phyloP scores from a whole-genome alignment of 495 filamentous ascomycete genomes.

The Talaromyces wortmannii region DNA sequence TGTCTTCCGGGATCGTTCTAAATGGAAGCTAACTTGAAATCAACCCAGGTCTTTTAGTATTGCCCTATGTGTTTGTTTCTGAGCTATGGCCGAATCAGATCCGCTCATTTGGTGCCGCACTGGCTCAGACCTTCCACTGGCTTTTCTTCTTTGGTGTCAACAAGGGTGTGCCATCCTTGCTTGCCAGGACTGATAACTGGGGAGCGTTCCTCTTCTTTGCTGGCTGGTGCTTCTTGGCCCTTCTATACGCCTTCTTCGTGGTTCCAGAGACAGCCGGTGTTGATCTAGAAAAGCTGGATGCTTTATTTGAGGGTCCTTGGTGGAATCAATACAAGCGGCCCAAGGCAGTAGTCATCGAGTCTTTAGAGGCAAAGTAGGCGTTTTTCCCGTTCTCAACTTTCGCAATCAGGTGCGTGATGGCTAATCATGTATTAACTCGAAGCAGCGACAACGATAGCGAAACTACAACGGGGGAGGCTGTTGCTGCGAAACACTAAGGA shows the following conservation, averaged over 20 bases:
- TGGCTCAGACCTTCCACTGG: conserved; percentile 13
- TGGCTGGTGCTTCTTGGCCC: conserved; percentile 7
- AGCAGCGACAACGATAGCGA: background rate
- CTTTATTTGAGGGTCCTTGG: background rate
- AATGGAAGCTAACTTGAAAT: background rate
- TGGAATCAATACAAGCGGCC: conserved; percentile 1
- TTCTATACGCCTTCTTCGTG: conserved; percentile 10
- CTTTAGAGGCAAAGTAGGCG: background rate
- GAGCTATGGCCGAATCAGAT: conserved; percentile 17
- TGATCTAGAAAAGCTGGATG: background rate
- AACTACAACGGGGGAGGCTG: background rate
- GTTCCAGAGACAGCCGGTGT: background rate
- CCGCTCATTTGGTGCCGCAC: conserved; percentile 13
- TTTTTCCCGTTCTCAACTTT: background rate
- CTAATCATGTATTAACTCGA: background rate
- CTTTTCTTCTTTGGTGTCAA: conserved; percentile 10
- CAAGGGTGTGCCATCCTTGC: conserved; percentile 6
- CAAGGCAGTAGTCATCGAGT: background rate
- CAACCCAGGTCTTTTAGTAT: conserved; percentile 8
- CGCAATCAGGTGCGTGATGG: background rate
- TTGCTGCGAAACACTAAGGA: background rate
- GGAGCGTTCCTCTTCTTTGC: conserved; percentile 17
- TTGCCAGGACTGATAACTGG: conserved; percentile 9
- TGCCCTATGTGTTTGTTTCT: conserved; percentile 14
- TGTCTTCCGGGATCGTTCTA: too few species aligned